These are phyloP conservation scores for Acanthamoeba rhysodes DNA, from an alignment of 208 protist genomes.

Conservation along the genomic window DNA sequence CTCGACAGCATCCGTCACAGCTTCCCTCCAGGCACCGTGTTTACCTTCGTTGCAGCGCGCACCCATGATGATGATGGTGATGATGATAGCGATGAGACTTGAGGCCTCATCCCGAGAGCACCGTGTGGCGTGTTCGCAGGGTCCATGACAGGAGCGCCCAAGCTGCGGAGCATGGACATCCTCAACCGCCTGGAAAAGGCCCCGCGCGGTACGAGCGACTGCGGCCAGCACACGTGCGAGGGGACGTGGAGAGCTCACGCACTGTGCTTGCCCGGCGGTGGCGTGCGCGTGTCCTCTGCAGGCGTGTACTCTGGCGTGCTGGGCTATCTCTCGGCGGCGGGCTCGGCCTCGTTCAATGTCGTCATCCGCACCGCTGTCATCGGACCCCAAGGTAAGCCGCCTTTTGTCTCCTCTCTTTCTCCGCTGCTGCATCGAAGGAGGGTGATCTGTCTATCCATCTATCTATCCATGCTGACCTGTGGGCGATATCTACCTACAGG, in stretches of 20 bases:
- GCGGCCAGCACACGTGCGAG: too few species aligned
- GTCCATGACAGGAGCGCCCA: constrained; percentile 89
- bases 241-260: too few species aligned
- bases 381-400: neutral
- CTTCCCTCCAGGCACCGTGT: constrained; percentile 52
- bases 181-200: constrained; percentile 72
- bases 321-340: constrained; percentile 84
- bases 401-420: neutral
- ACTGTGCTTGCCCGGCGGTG: too few species aligned
- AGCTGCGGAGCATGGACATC: constrained; percentile 84
- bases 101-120: too few species aligned
- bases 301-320: constrained; percentile 87
- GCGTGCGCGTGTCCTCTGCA: neutral
- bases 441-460: too few species aligned
- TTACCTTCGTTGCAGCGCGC: constrained; percentile 9
- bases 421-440: too few species aligned
- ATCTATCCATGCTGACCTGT: too few species aligned
- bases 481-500: neutral
- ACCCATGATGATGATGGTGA: too few species aligned
- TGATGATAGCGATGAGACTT: too few species aligned
- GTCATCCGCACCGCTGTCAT: constrained; percentile 87
- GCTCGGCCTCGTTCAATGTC: constrained; percentile 83
- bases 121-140: constrained; percentile 39
- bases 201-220: neutral
- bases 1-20: constrained; percentile 20